phyloP scores from a whole-genome alignment of 1,284 basidiomycete species.

The Omphalotus olearius region DNA sequence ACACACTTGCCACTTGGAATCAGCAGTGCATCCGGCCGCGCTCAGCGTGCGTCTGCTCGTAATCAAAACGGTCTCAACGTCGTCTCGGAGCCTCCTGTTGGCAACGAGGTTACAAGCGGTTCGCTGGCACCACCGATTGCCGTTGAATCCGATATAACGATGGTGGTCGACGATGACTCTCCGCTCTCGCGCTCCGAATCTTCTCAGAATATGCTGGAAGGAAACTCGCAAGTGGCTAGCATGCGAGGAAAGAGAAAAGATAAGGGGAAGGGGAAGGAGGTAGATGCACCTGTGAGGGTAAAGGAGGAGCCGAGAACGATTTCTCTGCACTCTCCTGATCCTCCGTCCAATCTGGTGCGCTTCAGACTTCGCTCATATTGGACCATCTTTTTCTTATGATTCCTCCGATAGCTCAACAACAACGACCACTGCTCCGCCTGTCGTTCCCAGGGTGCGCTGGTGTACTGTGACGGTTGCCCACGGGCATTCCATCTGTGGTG shows the following conservation, averaged over 20 bases:
- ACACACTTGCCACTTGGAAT: constrained; percentile 12
- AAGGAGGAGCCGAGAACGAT: constrained; percentile 65
- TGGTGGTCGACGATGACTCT: constrained; percentile 42
- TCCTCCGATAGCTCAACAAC: constrained; percentile 58
- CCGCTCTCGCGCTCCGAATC: constrained; percentile 59
- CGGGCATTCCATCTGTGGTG: constrained; percentile 96
- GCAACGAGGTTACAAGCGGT: constrained; percentile 32
- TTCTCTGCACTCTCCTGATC: constrained; percentile 48
- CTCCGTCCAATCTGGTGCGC: constrained; percentile 41
- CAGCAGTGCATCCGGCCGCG: constrained; percentile 57
- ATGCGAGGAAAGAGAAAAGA: constrained; percentile 44
- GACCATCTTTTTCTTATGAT: constrained; percentile 18
- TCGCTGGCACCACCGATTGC: constrained; percentile 33
- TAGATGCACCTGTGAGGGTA: constrained; percentile 42
- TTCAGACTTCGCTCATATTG: constrained; percentile 9
- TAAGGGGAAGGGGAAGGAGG: constrained; percentile 64
- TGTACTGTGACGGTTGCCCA: constrained; percentile 98
- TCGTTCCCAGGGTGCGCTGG: constrained; percentile 72
- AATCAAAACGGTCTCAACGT: constrained; percentile 44
- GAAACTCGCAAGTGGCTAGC: constrained; percentile 19
- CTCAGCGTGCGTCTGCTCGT: constrained; percentile 72
- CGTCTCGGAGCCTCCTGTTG: constrained; percentile 33
- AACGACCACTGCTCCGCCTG: constrained; percentile 96
- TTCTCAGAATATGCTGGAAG: constrained; percentile 43
- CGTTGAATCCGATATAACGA: constrained; percentile 44